Evolutionary conservation across 139 green algal genomes (phyloP).

Genomic region (Marvania coccoides): DNA sequence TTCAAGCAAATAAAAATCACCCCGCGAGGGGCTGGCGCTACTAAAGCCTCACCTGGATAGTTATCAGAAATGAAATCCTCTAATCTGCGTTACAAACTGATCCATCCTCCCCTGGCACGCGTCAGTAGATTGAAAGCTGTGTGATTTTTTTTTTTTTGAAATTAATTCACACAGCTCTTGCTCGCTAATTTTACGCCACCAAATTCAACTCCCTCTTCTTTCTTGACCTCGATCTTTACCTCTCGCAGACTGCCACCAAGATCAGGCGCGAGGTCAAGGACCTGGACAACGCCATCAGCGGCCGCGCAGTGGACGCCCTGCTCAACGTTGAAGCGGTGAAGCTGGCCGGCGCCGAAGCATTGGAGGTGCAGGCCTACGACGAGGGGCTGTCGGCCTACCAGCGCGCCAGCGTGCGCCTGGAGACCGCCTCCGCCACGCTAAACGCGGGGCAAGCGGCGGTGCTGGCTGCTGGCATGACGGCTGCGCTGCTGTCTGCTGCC

Average conservation of each 20-base stretch:
- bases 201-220: no score
- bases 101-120: no score
- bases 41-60: no score
- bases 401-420: conserved; percentile 49
- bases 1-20: no score
- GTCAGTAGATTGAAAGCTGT: no score
- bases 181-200: no score
- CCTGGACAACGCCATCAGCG: conserved; percentile 82
- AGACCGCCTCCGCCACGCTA: conserved; percentile 64
- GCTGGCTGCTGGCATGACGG: conserved; percentile 63
- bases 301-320: conserved; percentile 83
- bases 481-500: conserved; percentile 42
- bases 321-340: conserved; percentile 91
- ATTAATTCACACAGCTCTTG: no score
- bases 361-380: conserved; percentile 64
- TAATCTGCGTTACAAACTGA: no score
- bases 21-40: no score
- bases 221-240: no score
- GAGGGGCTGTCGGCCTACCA: conserved; percentile 50
- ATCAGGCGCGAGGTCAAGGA: conserved; percentile 64
- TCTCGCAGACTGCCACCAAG: conserved; percentile 23
- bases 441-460: conserved; percentile 89
- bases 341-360: conserved; percentile 43
- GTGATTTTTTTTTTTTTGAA: no score
- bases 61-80: no score